A percentile compares a stretch with the other conserved stretches of the same genome.
These are phyloP conservation scores for Monosporozyma aquatica DNA, from an alignment of 805 yeast genomes.

Conservation along the genomic window DNA sequence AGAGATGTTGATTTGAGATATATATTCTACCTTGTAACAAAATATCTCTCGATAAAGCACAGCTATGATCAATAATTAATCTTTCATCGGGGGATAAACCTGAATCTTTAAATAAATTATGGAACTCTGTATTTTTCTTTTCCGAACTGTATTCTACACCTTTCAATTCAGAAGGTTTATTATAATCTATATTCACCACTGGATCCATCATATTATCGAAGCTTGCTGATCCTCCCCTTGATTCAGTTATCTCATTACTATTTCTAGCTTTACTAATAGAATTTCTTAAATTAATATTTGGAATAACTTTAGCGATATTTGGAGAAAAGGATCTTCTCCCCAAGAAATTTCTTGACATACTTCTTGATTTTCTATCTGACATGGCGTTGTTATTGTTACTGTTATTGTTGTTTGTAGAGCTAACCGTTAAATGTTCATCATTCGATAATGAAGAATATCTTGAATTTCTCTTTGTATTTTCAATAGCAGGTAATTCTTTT, in stretches of 20 bases:
- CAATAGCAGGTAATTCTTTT: conserved; percentile 4
- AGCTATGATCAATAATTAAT: conserved; percentile 51
- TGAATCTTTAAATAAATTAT: conserved; percentile 43
- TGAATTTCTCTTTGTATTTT: conserved; percentile 10
- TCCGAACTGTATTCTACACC: conserved; percentile 34
- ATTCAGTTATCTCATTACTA: conserved; percentile 4
- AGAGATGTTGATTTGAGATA: conserved; percentile 46
- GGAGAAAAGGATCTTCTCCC: conserved; percentile 27
- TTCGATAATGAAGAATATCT: conserved; percentile 12
- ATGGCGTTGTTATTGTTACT: not conserved
- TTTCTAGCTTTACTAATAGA: conserved; percentile 14
- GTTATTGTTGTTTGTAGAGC: not conserved
- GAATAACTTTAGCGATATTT: conserved; percentile 17
- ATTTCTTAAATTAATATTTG: conserved; percentile 12
- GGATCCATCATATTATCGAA: conserved; percentile 6
- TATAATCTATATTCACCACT: conserved; percentile 13
- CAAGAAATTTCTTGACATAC: conserved; percentile 20
- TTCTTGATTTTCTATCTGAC: conserved; percentile 21
- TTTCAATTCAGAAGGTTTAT: conserved; percentile 12
- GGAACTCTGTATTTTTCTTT: conserved; percentile 53
- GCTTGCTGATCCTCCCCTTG: not conserved
- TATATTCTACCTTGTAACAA: conserved; percentile 63
- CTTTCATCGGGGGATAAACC: conserved; percentile 39
- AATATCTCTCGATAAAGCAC: conserved; percentile 65
- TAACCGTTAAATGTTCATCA: conserved; percentile 7